phyloP scores from a whole-genome alignment of 352 stramenopile genomes.

The Phytopythium litorale region DNA sequence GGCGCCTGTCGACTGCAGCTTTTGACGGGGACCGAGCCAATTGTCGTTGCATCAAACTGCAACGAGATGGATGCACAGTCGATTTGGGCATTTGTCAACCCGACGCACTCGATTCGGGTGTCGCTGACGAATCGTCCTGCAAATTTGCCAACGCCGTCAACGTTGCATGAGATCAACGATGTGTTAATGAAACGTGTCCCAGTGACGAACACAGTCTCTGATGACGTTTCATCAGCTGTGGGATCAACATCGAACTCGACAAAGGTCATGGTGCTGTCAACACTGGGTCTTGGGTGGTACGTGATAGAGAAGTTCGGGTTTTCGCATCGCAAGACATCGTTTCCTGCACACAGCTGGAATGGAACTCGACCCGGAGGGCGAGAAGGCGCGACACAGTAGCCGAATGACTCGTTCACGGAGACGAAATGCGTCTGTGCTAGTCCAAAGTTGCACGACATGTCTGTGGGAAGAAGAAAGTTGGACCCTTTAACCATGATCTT shows the following conservation, averaged over 20 bases:
- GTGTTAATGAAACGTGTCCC: conserved; percentile 16
- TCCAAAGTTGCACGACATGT: conserved; percentile 18
- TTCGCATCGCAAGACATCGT: background rate
- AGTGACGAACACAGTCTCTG: background rate
- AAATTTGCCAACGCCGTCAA: background rate
- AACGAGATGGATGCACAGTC: conserved; percentile 3
- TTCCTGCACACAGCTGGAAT: conserved; percentile 27
- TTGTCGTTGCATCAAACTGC: conserved; percentile 3
- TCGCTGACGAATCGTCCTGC: background rate
- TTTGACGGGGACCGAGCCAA: background rate
- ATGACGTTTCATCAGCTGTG: background rate
- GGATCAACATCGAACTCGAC: background rate
- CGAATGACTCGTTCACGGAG: conserved; percentile 21
- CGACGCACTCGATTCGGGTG: background rate
- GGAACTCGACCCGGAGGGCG: conserved; percentile 21
- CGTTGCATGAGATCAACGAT: conserved; percentile 7
- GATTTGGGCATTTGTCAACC: conserved; percentile 8
- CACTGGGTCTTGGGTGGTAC: background rate
- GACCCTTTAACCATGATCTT: background rate
- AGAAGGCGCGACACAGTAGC: conserved; percentile 27
- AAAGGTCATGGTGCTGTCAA: background rate
- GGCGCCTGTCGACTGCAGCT: conserved; percentile 4
- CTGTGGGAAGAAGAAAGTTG: conserved; percentile 8
- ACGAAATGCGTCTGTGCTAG: conserved; percentile 14
- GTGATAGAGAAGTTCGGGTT: background rate